phyloP scores from a whole-genome alignment of 1,139 yeast species.

The Saccharomyces hybrid region DNA sequence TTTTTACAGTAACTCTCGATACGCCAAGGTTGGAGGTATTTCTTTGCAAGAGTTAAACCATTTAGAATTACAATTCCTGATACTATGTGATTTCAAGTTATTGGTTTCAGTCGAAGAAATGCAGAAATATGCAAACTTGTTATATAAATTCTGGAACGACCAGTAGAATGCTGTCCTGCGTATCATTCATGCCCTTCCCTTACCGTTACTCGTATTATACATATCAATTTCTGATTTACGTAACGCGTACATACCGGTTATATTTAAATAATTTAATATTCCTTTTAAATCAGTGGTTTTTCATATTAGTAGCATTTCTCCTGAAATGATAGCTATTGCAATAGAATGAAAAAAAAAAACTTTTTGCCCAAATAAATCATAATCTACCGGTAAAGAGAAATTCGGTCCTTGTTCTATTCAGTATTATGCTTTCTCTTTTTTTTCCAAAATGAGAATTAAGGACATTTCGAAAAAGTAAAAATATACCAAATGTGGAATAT shows the following conservation, averaged over 20 bases:
- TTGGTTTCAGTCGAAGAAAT: constrained; percentile 87
- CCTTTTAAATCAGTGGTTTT: background rate
- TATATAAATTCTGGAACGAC: constrained; percentile 70
- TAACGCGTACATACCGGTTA: background rate
- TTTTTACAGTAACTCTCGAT: constrained; percentile 89
- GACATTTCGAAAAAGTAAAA: background rate
- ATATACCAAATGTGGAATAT: background rate
- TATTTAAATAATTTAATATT: background rate
- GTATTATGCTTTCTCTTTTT: background rate
- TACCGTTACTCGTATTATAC: background rate
- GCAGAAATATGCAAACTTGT: constrained; percentile 81
- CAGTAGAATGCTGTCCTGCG: background rate
- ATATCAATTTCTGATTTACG: background rate
- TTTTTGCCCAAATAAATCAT: background rate
- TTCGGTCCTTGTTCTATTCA: background rate
- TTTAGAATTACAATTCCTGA: constrained; percentile 79
- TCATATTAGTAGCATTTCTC: background rate
- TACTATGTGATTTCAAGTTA: constrained; percentile 76
- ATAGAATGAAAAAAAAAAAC: too few species aligned
- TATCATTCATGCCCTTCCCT: background rate
- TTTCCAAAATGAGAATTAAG: background rate
- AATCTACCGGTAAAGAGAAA: background rate
- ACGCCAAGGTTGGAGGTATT: constrained; percentile 95
- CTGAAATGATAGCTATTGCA: background rate
- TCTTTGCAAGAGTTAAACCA: constrained; percentile 91